phyloP scores from a whole-genome alignment of 371 early-diverging fungal species.

The Syncephalastrum sp. region DNA sequence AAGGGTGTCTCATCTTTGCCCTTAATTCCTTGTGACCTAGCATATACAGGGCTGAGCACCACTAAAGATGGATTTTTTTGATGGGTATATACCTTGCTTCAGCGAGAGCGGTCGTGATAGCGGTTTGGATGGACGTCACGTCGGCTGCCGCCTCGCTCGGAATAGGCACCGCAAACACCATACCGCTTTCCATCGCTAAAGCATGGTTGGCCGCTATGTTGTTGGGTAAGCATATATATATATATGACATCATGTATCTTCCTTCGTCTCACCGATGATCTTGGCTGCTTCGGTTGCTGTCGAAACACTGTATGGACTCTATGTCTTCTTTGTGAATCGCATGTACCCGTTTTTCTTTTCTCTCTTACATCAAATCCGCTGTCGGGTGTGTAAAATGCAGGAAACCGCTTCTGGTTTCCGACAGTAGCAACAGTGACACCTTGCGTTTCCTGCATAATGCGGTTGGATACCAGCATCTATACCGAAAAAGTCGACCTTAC shows the following conservation, averaged over 20 bases:
- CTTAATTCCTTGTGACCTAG: constrained; percentile 50
- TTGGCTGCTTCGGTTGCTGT: constrained; percentile 65
- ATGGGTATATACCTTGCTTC: constrained; percentile 55
- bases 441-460: constrained; percentile 70
- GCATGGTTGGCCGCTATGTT: constrained; percentile 64
- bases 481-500: constrained; percentile 18
- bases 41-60: not conserved
- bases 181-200: constrained; percentile 72
- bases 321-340: not conserved
- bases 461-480: not conserved
- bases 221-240: not conserved
- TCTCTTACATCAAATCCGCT: constrained; percentile 63
- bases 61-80: not conserved
- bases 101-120: constrained; percentile 67
- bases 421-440: constrained; percentile 89
- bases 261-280: constrained; percentile 50
- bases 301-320: constrained; percentile 65
- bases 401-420: constrained; percentile 68
- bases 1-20: constrained; percentile 94
- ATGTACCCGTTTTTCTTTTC: not conserved
- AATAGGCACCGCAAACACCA: constrained; percentile 90
- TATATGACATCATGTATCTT: not conserved
- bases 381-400: constrained; percentile 85
- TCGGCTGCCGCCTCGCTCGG: constrained; percentile 69
- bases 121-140: constrained; percentile 61